Evolutionary conservation across 2,329 filamentous ascomycete genomes (phyloP).

Genomic region (Claviceps digitariae): DNA sequence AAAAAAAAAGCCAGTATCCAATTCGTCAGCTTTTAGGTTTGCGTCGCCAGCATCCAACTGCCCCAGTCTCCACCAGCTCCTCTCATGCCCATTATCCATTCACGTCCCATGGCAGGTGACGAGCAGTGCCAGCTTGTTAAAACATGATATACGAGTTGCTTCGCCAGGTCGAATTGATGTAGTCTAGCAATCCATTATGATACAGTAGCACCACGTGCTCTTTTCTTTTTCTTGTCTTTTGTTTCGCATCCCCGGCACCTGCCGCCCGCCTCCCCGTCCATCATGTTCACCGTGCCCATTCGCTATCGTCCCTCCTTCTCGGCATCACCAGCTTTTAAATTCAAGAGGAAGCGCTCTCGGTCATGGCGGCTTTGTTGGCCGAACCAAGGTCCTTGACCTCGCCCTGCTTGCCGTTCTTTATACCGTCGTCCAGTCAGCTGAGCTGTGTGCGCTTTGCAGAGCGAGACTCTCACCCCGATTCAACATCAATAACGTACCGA

Average conservation of each 20-base stretch:
- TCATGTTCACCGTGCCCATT: background rate
- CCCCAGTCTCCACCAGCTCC: background rate
- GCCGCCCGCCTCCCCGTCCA: background rate
- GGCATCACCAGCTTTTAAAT: background rate
- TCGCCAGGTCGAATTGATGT: slow-evolving; percentile 14
- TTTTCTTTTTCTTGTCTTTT: background rate
- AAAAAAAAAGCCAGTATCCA: too few relatives aligned
- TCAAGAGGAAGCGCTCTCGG: slow-evolving; percentile 25
- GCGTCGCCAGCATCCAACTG: background rate
- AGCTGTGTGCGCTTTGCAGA: background rate
- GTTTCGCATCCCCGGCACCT: background rate
- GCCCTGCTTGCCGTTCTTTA: slow-evolving; percentile 90
- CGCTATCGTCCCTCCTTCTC: background rate
- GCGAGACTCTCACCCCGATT: slow-evolving; percentile 6
- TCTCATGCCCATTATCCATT: background rate
- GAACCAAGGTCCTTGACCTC: slow-evolving; percentile 60
- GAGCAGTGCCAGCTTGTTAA: background rate
- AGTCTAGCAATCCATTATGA: slow-evolving; percentile 21
- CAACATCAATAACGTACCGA: slow-evolving; percentile 45
- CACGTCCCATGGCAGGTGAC: too few relatives aligned
- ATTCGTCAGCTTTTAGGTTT: background rate
- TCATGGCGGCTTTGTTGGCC: slow-evolving; percentile 32
- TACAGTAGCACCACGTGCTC: slow-evolving; percentile 16
- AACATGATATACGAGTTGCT: background rate
- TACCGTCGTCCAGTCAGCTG: slow-evolving; percentile 16